Conservation (phyloP, 2,329 filamentous ascomycete species). For the Alternaria triticina region DNA sequence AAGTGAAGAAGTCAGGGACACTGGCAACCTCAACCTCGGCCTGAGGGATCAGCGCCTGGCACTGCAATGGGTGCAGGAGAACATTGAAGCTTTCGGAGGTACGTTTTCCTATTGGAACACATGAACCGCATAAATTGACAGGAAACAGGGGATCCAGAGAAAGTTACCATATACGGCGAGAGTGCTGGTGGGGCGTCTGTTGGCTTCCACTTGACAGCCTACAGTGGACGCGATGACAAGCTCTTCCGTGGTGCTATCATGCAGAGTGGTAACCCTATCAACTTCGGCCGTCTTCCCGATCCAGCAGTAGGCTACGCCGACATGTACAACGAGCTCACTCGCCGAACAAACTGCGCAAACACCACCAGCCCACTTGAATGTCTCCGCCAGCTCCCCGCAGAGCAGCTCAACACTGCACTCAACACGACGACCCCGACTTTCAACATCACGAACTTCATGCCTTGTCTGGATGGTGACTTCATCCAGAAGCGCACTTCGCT, state of each 20-base stretch:
- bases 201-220: slow-evolving; percentile 55
- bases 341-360: slow-evolving; percentile 32
- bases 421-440: slow-evolving; percentile 47
- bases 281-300: slow-evolving; percentile 27
- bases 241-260: slow-evolving; percentile 57
- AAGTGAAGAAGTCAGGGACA: slow-evolving; percentile 36
- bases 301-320: slow-evolving; percentile 23
- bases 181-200: slow-evolving; percentile 54
- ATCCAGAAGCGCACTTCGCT: slow-evolving; percentile 59
- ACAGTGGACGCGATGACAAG: slow-evolving; percentile 55
- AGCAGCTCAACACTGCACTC: slow-evolving; percentile 63
- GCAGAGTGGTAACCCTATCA: slow-evolving; percentile 51
- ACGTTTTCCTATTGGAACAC: slow-evolving; percentile 37
- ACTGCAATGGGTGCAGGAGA: slow-evolving; percentile 54
- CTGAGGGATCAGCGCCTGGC: slow-evolving; percentile 56
- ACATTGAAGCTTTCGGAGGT: slow-evolving; percentile 54
- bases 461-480: slow-evolving; percentile 63
- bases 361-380: slow-evolving; percentile 39
- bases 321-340: slow-evolving; percentile 30
- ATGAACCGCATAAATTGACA: slow-evolving; percentile 32
- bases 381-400: slow-evolving; percentile 67
- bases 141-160: slow-evolving; percentile 44
- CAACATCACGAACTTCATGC: slow-evolving; percentile 45
- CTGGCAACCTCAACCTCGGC: slow-evolving; percentile 57
- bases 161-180: slow-evolving; percentile 56